phyloP scores from a whole-genome alignment of 768 basidiomycete genomes.

The Auriscalpium orientale region DNA sequence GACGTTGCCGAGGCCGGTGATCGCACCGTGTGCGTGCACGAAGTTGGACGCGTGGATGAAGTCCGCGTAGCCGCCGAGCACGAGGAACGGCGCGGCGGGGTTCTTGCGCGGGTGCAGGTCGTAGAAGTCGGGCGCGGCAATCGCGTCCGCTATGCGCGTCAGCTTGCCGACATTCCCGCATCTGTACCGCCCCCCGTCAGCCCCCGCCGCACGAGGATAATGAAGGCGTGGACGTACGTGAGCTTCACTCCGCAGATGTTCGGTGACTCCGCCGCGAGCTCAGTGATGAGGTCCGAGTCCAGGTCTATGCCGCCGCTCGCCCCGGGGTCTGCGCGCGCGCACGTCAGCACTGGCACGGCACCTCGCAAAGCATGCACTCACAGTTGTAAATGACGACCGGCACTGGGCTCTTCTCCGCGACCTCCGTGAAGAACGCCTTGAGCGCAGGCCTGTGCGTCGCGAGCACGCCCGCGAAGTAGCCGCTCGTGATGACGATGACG shows the following conservation, averaged over 20 bases:
- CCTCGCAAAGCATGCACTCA: slow-evolving; percentile 28
- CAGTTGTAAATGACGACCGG: slow-evolving; percentile 89
- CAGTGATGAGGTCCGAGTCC: slow-evolving; percentile 80
- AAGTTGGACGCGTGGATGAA: slow-evolving; percentile 69
- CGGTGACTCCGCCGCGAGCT: slow-evolving; percentile 66
- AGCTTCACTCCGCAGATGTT: slow-evolving; percentile 86
- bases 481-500: slow-evolving; percentile 77
- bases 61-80: slow-evolving; percentile 81
- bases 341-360: too few relatives aligned
- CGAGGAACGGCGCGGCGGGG: slow-evolving; percentile 63
- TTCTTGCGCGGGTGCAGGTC: slow-evolving; percentile 61
- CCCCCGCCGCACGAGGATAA: slow-evolving; percentile 5
- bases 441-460: slow-evolving; percentile 54
- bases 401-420: slow-evolving; percentile 72
- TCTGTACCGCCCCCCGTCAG: slow-evolving; percentile 27
- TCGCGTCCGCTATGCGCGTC: slow-evolving; percentile 68
- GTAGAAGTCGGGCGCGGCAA: slow-evolving; percentile 50
- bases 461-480: slow-evolving; percentile 80
- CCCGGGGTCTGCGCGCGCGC: slow-evolving; percentile 54
- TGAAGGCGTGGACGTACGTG: slow-evolving; percentile 47
- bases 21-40: slow-evolving; percentile 78
- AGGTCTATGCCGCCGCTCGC: slow-evolving; percentile 87
- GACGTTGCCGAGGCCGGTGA: slow-evolving; percentile 83
- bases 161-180: slow-evolving; percentile 92
- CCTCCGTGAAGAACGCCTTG: slow-evolving; percentile 72